Base-by-base conservation (phyloP, 108 stramenopile genomes). In the Nitzschia palea region DNA sequence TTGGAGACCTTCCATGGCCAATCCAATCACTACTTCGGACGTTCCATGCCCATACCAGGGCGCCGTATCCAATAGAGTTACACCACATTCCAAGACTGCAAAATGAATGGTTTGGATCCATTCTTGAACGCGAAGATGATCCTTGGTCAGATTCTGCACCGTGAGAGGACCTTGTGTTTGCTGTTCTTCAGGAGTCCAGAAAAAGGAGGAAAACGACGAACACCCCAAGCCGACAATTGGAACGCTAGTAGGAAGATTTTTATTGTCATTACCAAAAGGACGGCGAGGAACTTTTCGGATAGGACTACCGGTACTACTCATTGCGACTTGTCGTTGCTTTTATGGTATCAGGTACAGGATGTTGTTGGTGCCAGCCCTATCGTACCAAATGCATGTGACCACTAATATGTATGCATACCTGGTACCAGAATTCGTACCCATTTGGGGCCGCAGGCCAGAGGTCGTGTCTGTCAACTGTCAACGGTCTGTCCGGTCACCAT, bases 21-120 rank as follows among this genome's bases (percentile, higher is more conserved):
- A 89, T 10, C 94, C 94, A 32, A 95, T 51, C 15, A 90, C 86
- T 2, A 80, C 73, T 84, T 95, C 94, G 4, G 83, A 85, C 26
- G 71, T 81, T 25, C 92, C 92, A 71, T 94, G 92, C 8, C 90
- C 90, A 65, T 95, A 95, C 94, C 94, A 95, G 1, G 94, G 94
- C 35, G 94, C 94, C 2, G 94, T 95, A 71, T 95, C 94, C 2
- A 95, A 57, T 26, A 90, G 45, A 64, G 74, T 85, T 4, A 95
- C 86, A 0, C 94, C 94, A 28, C 77, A 73, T 12, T 80, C 50
- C 17, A 61, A n/a, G 28, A 94, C 68, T 2, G 89, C 92, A 62
- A 79, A 79, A 32, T 65, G 76, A 48, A 94, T 88, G 5, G 92
- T 87, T 37, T 73, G 62, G 37, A 94, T 87, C 92, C 92, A 94